These are phyloP conservation scores for Phytophthora sp. DNA, from an alignment of 352 stramenopile genomes.

Conservation along the genomic window DNA sequence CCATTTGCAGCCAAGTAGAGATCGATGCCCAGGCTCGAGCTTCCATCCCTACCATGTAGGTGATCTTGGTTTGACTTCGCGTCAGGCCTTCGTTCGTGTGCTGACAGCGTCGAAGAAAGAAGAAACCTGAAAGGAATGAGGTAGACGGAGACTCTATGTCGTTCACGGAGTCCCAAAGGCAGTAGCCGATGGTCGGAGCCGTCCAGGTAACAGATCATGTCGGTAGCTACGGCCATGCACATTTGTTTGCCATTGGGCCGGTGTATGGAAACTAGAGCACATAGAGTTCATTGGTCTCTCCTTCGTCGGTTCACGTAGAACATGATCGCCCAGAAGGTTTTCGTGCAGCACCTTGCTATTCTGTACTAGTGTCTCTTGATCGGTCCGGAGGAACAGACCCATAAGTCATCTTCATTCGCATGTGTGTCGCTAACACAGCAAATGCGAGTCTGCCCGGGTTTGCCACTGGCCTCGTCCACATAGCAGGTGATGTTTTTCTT, in stretches of 20 bases:
- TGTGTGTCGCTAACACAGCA: conserved; percentile 52
- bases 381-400: conserved; percentile 44
- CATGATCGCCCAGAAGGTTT: conserved; percentile 45
- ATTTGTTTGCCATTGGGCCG: conserved; percentile 41
- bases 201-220: conserved; percentile 37
- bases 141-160: conserved; percentile 23
- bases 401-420: conserved; percentile 47
- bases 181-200: conserved; percentile 61
- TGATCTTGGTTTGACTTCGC: conserved; percentile 48
- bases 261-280: conserved; percentile 41
- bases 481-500: conserved; percentile 51
- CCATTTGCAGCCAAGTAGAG: conserved; percentile 40
- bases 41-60: conserved; percentile 57
- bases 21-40: conserved; percentile 33
- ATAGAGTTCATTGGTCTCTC: conserved; percentile 35
- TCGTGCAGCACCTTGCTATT: conserved; percentile 54
- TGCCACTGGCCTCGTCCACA: conserved; percentile 41
- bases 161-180: conserved; percentile 60
- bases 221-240: conserved; percentile 36
- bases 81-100: conserved; percentile 5
- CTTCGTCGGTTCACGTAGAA: conserved; percentile 37
- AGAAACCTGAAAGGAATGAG: conserved; percentile 62
- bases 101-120: conserved; percentile 29
- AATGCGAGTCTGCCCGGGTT: conserved; percentile 46
- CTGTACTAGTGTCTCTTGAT: conserved; percentile 42